These are phyloP conservation scores for Nitzschia putrida DNA, from an alignment of 108 stramenopile genomes.

Conservation along the genomic window DNA sequence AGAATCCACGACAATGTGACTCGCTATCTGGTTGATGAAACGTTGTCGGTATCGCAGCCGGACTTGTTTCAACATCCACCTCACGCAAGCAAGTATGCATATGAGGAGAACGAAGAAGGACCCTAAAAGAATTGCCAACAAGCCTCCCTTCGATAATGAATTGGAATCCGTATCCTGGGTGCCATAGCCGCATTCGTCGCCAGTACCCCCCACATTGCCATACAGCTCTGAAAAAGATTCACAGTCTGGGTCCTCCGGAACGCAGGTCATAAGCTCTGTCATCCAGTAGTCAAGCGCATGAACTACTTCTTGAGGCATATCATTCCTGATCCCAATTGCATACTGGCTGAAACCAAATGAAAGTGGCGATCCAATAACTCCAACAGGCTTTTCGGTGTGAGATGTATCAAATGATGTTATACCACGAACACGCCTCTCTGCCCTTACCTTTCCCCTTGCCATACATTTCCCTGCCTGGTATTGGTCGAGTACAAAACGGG, in stretches of 20 bases:
- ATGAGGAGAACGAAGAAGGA: too few relatives aligned
- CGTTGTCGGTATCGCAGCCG: slow-evolving; percentile 22
- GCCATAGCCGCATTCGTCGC: slow-evolving; percentile 42
- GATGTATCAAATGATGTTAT: too few relatives aligned
- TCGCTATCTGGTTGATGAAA: slow-evolving; percentile 36
- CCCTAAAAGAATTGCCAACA: slow-evolving; percentile 17
- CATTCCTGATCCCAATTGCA: slow-evolving; percentile 36
- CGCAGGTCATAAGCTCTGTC: slow-evolving; percentile 32
- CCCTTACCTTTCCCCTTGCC: slow-evolving; percentile 16
- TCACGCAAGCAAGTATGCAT: not conserved
- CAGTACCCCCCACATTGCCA: slow-evolving; percentile 20
- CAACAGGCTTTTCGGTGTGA: too few relatives aligned
- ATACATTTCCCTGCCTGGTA: slow-evolving; percentile 16
- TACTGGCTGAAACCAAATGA: slow-evolving; percentile 40
- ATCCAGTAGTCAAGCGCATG: slow-evolving; percentile 34
- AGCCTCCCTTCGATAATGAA: slow-evolving; percentile 1
- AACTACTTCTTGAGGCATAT: slow-evolving; percentile 19
- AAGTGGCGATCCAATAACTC: slow-evolving; percentile 30
- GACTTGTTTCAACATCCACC: slow-evolving; percentile 3
- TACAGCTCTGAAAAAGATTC: slow-evolving; percentile 27
- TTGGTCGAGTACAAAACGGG: slow-evolving; percentile 21
- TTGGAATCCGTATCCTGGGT: not conserved
- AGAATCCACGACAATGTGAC: slow-evolving; percentile 29
- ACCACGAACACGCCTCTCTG: too few relatives aligned
- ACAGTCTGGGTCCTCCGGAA: slow-evolving; percentile 16